Percentiles rank a stretch among this genome's conserved stretches.
phyloP scores from a whole-genome alignment of 495 filamentous ascomycete species.

The Lasiosphaeria hispida region DNA sequence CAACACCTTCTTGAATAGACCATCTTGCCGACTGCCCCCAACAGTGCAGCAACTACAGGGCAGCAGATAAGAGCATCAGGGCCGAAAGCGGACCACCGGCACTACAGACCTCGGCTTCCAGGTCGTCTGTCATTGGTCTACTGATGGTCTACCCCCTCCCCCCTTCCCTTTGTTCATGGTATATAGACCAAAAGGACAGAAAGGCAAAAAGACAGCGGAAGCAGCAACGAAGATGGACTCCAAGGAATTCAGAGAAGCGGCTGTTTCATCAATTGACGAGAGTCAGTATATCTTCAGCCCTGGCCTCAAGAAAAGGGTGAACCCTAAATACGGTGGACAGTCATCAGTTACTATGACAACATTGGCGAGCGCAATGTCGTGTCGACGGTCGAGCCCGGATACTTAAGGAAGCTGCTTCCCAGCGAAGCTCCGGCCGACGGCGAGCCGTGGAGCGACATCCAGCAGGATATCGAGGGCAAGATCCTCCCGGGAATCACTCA shows the following conservation, averaged over 20 bases:
- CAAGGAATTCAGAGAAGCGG: slow-evolving; percentile 76
- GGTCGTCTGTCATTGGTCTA: no score
- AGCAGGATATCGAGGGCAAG: slow-evolving; percentile 78
- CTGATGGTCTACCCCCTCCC: neutral
- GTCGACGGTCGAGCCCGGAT: slow-evolving; percentile 79
- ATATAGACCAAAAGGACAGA: neutral
- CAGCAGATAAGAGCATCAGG: no score
- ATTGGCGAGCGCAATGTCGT: slow-evolving; percentile 70
- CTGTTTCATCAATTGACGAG: slow-evolving; percentile 77
- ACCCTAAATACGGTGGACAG: slow-evolving; percentile 43
- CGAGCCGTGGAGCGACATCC: slow-evolving; percentile 78
- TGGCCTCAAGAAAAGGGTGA: neutral
- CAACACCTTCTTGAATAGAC: no score
- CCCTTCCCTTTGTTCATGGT: no score
- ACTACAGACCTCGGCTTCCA: no score
- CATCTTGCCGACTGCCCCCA: no score
- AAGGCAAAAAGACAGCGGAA: neutral
- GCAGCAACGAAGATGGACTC: slow-evolving; percentile 63
- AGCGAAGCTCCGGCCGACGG: slow-evolving; percentile 65
- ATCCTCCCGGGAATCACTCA: slow-evolving; percentile 95
- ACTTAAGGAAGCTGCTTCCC: slow-evolving; percentile 78
- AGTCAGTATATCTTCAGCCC: slow-evolving; percentile 52
- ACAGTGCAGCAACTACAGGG: no score
- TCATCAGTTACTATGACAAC: slow-evolving; percentile 78
- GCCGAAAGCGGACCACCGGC: no score